Evolutionary conservation across 768 basidiomycete genomes (phyloP).

Genomic region (Coprinellus aureogranulatus): DNA sequence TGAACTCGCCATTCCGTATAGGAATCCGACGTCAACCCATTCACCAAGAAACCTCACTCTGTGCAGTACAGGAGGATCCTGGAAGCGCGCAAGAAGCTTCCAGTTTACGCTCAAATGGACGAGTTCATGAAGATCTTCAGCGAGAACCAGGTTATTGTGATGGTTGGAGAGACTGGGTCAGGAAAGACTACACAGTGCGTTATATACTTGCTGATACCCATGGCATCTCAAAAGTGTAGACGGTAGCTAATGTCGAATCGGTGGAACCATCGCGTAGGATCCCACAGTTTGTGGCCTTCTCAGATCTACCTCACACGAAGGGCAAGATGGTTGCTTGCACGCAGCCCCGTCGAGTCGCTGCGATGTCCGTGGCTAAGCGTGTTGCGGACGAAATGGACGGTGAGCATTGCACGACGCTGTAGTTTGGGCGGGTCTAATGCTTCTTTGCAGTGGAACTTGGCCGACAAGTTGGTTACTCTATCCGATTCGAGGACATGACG

Average conservation of each 20-base stretch:
- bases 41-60: conserved; percentile 78
- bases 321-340: conserved; percentile 95
- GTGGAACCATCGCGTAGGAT: conserved; percentile 51
- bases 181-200: conserved; percentile 95
- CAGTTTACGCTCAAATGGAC: conserved; percentile 89
- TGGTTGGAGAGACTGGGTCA: conserved; percentile 93
- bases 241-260: conserved; percentile 13
- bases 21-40: conserved; percentile 84
- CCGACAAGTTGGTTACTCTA: conserved; percentile 94
- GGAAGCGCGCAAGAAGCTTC: conserved; percentile 79
- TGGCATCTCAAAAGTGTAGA: conserved; percentile 3
- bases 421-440: not conserved
- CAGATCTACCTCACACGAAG: conserved; percentile 86
- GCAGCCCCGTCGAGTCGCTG: conserved; percentile 93
- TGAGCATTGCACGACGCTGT: conserved; percentile 33
- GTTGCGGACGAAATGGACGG: conserved; percentile 99
- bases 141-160: conserved; percentile 80
- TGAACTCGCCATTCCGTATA: conserved; percentile 24
- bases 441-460: conserved; percentile 75
- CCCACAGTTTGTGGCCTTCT: conserved; percentile 93
- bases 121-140: conserved; percentile 86
- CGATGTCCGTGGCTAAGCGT: conserved; percentile 97
- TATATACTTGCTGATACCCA: not conserved
- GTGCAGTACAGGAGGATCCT: conserved; percentile 84
- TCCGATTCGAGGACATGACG: conserved; percentile 98